A percentile compares a stretch with the other conserved stretches of the same genome.
phyloP scores from a whole-genome alignment of 306 rosid species.

The Leucaena leucocephala region DNA sequence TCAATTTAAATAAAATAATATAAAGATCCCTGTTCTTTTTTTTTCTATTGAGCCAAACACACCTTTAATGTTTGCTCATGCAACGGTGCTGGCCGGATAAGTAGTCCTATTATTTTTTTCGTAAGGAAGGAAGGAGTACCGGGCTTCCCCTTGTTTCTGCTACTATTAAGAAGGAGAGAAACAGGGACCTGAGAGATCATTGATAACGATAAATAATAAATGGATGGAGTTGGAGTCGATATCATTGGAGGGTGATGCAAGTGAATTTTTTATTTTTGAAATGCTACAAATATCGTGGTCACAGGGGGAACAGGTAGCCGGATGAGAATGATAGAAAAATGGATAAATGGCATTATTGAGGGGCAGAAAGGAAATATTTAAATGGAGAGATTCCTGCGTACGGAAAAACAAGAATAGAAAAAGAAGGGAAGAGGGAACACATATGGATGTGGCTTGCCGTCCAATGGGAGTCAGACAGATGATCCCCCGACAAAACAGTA shows the following conservation, averaged over 20 bases:
- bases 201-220: not conserved
- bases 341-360: not conserved
- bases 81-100: not conserved
- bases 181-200: not conserved
- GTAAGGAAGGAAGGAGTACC: not conserved
- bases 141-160: not conserved
- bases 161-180: not conserved
- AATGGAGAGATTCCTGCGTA: not conserved
- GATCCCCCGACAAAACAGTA: no score
- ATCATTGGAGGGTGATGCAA: conserved; percentile 29
- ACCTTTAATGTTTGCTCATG: no score
- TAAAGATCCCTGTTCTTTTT: no score
- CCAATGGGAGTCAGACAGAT: not conserved
- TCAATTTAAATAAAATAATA: no score
- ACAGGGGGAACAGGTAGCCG: no score
- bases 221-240: not conserved
- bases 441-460: not conserved
- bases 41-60: no score
- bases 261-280: not conserved
- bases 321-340: no score
- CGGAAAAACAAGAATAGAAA: not conserved
- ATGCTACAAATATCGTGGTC: not conserved
- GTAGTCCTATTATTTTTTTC: not conserved
- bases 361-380: not conserved
- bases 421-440: not conserved